phyloP scores from a whole-genome alignment of 1,284 basidiomycete species.

The Grifola frondosa region DNA sequence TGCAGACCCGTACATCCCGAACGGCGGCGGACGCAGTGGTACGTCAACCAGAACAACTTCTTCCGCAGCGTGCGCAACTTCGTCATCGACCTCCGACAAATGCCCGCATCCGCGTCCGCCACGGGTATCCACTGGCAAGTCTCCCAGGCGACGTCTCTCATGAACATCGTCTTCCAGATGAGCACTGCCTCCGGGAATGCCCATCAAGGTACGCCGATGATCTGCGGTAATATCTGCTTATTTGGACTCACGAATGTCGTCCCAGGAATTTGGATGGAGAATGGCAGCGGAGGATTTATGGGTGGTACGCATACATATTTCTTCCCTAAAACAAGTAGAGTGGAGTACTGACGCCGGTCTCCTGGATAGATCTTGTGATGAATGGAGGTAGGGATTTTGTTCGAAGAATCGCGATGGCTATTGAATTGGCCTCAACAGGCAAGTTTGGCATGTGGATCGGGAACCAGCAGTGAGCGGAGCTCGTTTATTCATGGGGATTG shows the following conservation, averaged over 20 bases:
- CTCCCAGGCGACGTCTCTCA: conserved; percentile 72
- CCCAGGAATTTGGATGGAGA: conserved; percentile 68
- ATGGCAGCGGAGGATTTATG: conserved; percentile 75
- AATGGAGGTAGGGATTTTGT: conserved; percentile 59
- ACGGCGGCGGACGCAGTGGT: conserved; percentile 52
- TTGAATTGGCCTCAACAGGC: conserved; percentile 14
- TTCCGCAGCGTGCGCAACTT: conserved; percentile 65
- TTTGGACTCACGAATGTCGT: not conserved
- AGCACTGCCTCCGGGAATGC: conserved; percentile 52
- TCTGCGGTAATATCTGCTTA: not conserved
- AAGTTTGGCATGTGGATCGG: conserved; percentile 45
- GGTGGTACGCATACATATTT: conserved; percentile 47
- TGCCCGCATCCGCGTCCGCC: conserved; percentile 48
- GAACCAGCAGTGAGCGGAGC: conserved; percentile 64
- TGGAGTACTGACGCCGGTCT: conserved; percentile 3
- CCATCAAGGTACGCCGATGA: conserved; percentile 42
- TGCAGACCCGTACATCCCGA: conserved; percentile 57
- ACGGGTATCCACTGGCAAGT: conserved; percentile 80
- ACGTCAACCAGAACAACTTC: conserved; percentile 67
- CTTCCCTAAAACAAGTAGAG: not conserved
- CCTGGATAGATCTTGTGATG: conserved; percentile 54
- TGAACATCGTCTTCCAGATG: conserved; percentile 62
- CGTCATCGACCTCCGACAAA: conserved; percentile 48
- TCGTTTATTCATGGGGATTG: conserved; percentile 12
- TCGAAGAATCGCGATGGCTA: conserved; percentile 9